Percentiles rank a stretch among this genome's conserved stretches.
These are phyloP conservation scores for Ajuga reptans DNA, from an alignment of 305 asterid genomes.

Conservation along the genomic window DNA sequence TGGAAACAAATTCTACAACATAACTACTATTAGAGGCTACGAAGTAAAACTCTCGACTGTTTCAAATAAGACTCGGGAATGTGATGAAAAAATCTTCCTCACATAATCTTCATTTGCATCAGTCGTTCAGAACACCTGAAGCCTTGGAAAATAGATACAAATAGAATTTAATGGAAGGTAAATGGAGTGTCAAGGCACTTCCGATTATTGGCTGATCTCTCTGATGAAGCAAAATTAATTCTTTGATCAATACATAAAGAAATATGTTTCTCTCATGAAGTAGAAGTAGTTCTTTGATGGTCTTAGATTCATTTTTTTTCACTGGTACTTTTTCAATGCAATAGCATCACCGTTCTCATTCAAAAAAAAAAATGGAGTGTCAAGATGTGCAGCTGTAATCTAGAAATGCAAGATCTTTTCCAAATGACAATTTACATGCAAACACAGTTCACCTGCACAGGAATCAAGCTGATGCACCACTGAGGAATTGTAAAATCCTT, in stretches of 20 bases:
- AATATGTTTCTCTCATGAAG: too few relatives aligned
- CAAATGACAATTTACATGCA: constrained; percentile 32
- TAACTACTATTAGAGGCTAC: constrained; percentile 17
- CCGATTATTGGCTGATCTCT: too few relatives aligned
- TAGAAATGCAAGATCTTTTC: constrained; percentile 14
- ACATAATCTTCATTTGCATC: background rate
- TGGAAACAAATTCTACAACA: constrained; percentile 7
- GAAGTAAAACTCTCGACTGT: constrained; percentile 2
- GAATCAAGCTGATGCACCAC: constrained; percentile 51
- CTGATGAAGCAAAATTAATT: too few relatives aligned
- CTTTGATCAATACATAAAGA: too few relatives aligned
- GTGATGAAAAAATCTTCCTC: constrained; percentile 1
- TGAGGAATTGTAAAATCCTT: constrained; percentile 46
- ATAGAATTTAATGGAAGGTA: background rate
- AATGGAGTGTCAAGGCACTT: background rate
- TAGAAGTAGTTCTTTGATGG: too few relatives aligned
- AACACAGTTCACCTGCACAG: constrained; percentile 61
- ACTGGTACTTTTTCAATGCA: too few relatives aligned
- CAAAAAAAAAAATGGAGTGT: background rate
- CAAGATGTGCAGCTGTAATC: constrained; percentile 9
- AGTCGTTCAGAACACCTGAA: constrained; percentile 13
- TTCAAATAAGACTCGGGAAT: constrained; percentile 15
- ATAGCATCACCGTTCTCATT: too few relatives aligned
- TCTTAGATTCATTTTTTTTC: too few relatives aligned
- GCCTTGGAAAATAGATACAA: background rate